Conservation (phyloP, 257 asterid genomes). For the Solanum corneliomulleri region DNA sequence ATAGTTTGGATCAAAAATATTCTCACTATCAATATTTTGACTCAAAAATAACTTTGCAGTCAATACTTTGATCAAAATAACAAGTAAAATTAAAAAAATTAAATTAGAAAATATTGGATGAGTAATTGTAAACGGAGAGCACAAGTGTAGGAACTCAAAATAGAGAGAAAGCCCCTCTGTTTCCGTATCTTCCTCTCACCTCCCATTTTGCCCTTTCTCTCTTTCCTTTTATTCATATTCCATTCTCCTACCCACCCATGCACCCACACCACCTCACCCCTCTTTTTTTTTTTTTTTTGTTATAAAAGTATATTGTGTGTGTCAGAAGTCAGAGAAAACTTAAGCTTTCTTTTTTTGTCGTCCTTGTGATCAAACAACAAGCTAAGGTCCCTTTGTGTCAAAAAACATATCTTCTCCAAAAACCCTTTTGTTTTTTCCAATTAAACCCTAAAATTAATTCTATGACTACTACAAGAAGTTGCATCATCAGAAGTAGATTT, state of each 20-base stretch:
- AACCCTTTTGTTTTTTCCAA: not conserved
- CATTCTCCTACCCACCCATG: conserved; percentile 16
- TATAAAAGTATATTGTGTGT: conserved; percentile 28
- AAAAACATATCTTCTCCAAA: conserved; percentile 24
- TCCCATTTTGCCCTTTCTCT: conserved; percentile 20
- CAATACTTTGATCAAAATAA: no score
- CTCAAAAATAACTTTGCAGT: no score
- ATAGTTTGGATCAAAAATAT: no score
- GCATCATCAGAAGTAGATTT: conserved; percentile 39
- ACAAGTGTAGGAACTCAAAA: no score
- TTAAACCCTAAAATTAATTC: conserved; percentile 33
- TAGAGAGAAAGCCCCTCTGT: no score
- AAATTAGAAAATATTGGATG: no score
- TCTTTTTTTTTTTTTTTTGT: not conserved
- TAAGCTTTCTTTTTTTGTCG: conserved; percentile 31
- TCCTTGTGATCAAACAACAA: conserved; percentile 13
- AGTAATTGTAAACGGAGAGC: no score
- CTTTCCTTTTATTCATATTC: conserved; percentile 15
- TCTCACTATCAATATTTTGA: no score
- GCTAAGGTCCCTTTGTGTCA: conserved; percentile 56
- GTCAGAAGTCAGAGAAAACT: conserved; percentile 31
- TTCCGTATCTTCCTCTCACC: conserved; percentile 34
- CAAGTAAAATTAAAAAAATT: no score
- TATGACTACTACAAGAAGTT: not conserved
- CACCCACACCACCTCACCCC: not conserved